Evolutionary conservation across 257 asterid species (phyloP).

Genomic region (Avicennia marina): DNA sequence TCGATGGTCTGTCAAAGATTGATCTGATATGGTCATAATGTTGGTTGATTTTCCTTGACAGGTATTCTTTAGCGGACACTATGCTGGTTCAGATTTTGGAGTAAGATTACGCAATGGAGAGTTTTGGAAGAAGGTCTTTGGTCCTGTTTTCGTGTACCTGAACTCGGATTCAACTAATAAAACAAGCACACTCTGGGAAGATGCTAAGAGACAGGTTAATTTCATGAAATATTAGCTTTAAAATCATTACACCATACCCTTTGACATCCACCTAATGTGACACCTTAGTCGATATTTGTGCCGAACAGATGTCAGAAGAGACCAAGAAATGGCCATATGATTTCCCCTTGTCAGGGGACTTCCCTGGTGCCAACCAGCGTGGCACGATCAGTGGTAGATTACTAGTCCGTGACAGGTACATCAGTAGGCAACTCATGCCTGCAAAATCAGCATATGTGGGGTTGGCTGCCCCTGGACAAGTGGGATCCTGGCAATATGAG

Average conservation of each 20-base stretch:
- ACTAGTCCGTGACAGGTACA: slow-evolving; percentile 46
- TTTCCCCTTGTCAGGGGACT: slow-evolving; percentile 54
- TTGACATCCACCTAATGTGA: no score
- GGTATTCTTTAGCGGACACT: slow-evolving; percentile 52
- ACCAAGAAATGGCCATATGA: slow-evolving; percentile 74
- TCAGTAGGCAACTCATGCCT: slow-evolving; percentile 10
- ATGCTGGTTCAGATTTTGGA: slow-evolving; percentile 40
- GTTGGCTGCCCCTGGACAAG: slow-evolving; percentile 61
- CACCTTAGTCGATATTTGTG: neutral
- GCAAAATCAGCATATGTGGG: slow-evolving; percentile 63
- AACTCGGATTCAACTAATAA: slow-evolving; percentile 30
- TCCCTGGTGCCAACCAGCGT: slow-evolving; percentile 41
- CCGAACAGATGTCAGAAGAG: slow-evolving; percentile 36
- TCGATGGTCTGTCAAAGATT: neutral
- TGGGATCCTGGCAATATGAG: slow-evolving; percentile 74
- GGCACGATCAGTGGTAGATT: slow-evolving; percentile 59
- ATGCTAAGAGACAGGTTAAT: slow-evolving; percentile 31
- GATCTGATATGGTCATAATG: slow-evolving; percentile 1
- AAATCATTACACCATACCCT: no score
- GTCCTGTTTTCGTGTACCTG: slow-evolving; percentile 34
- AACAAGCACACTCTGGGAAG: slow-evolving; percentile 31
- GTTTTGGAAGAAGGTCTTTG: slow-evolving; percentile 43
- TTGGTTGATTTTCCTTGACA: slow-evolving; percentile 1
- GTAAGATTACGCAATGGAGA: slow-evolving; percentile 45
- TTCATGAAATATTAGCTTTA: no score